Percentiles rank a stretch among this genome's conserved stretches.
These are phyloP conservation scores for Cystobasidium onofrii DNA, from an alignment of 768 basidiomycete genomes.

Conservation along the genomic window DNA sequence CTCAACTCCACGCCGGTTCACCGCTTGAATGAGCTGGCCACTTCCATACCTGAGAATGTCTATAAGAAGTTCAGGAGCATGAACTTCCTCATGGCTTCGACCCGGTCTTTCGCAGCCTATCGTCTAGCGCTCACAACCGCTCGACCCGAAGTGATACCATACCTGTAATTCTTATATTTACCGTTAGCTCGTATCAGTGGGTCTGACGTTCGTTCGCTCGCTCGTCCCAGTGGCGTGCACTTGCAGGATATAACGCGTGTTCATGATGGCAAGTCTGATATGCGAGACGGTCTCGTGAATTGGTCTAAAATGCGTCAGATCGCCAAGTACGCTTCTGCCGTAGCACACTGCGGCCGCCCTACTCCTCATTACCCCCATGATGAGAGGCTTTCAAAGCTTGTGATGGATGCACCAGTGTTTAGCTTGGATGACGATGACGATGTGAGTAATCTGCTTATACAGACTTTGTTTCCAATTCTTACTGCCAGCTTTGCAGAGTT, in stretches of 20 bases:
- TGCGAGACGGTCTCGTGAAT: conserved; percentile 66
- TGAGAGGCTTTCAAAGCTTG: conserved; percentile 34
- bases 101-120: conserved; percentile 80
- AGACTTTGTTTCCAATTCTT: neutral
- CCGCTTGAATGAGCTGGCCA: conserved; percentile 63
- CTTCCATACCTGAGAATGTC: conserved; percentile 58
- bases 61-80: conserved; percentile 70
- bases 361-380: conserved; percentile 34
- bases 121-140: conserved; percentile 77
- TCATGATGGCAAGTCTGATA: conserved; percentile 74
- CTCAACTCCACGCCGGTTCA: conserved; percentile 74
- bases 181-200: no score
- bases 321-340: conserved; percentile 70
- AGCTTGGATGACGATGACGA: conserved; percentile 24
- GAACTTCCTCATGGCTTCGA: conserved; percentile 72
- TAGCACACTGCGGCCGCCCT: conserved; percentile 45
- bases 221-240: conserved; percentile 68
- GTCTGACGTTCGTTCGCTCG: conserved; percentile 16
- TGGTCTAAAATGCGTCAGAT: conserved; percentile 96
- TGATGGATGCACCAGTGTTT: conserved; percentile 35
- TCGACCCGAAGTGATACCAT: conserved; percentile 78
- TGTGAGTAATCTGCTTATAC: neutral
- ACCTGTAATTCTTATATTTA: conserved; percentile 46
- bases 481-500: neutral
- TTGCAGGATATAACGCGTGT: conserved; percentile 80